phyloP scores from a whole-genome alignment of 148 eudicot genomes.

The Diospyros lotus region DNA sequence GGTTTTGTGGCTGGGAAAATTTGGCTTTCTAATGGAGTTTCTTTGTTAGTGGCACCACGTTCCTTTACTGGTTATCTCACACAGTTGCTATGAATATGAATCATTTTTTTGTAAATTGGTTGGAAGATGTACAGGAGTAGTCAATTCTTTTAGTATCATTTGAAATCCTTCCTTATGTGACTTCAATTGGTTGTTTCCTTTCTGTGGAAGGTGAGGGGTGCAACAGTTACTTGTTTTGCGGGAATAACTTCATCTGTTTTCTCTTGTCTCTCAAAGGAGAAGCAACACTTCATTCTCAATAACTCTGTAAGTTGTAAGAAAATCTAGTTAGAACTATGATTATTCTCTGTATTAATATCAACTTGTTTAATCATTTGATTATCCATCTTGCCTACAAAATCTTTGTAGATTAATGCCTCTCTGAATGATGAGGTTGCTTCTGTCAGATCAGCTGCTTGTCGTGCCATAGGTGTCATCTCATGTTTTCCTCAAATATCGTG shows the following conservation, averaged over 20 bases:
- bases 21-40: neutral
- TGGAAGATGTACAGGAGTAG: neutral
- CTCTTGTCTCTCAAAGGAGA: conserved; percentile 53
- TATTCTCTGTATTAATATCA: neutral
- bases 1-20: neutral
- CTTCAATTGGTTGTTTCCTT: conserved; percentile 11
- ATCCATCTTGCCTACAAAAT: neutral
- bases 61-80: conserved; percentile 3
- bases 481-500: conserved; percentile 69
- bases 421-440: conserved; percentile 67
- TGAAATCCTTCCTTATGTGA: neutral
- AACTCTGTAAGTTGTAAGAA: conserved; percentile 55
- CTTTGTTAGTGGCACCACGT: neutral
- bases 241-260: conserved; percentile 84
- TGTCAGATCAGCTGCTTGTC: conserved; percentile 93
- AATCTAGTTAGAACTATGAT: neutral
- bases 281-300: conserved; percentile 57
- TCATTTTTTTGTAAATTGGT: neutral
- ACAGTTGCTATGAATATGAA: neutral
- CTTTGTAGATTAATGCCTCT: conserved; percentile 66
- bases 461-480: conserved; percentile 90
- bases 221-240: conserved; percentile 88
- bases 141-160: neutral
- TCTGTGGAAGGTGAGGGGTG: conserved; percentile 77
- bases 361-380: neutral